These are phyloP conservation scores for Penicillium vulpinum DNA, from an alignment of 2,329 filamentous ascomycete genomes.

Conservation along the genomic window DNA sequence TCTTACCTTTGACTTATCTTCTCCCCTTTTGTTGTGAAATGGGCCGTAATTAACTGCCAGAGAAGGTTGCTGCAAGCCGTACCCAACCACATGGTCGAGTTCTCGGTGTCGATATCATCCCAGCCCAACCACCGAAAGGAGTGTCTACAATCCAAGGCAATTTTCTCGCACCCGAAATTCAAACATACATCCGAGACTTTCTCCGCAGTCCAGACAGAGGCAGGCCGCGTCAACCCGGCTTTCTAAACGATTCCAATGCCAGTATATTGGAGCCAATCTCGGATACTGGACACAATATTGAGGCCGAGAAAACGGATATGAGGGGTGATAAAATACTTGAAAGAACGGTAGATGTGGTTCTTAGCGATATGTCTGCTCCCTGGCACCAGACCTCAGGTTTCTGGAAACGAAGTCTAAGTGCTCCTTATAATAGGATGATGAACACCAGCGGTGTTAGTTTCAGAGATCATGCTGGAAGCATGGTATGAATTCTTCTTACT, in stretches of 20 bases:
- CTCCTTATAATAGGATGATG: constrained; percentile 98
- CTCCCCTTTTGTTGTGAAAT: not conserved
- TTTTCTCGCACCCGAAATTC: constrained; percentile 75
- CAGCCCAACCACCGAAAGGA: constrained; percentile 83
- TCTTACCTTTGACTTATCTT: not conserved
- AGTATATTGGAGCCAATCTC: constrained; percentile 14
- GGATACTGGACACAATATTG: not conserved
- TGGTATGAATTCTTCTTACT: constrained; percentile 62
- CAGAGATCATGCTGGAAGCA: constrained; percentile 87
- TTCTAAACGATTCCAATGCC: not conserved
- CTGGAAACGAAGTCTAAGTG: constrained; percentile 86
- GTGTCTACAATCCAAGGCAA: constrained; percentile 96
- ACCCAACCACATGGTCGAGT: constrained; percentile 76
- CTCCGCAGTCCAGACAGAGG: constrained; percentile 65
- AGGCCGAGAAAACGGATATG: not conserved
- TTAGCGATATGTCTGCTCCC: constrained; percentile 99
- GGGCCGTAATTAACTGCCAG: constrained; percentile 7
- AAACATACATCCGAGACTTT: constrained; percentile 73
- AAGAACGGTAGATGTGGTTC: constrained; percentile 79
- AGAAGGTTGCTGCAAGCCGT: constrained; percentile 74
- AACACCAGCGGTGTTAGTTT: constrained; percentile 90
- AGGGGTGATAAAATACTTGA: constrained; percentile 31
- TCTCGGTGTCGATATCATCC: constrained; percentile 90
- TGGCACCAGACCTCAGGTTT: constrained; percentile 79
- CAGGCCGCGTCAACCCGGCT: constrained; percentile 44